Evolutionary conservation across 352 stramenopile species (phyloP).

Genomic region (Phytopythium helicoides): DNA sequence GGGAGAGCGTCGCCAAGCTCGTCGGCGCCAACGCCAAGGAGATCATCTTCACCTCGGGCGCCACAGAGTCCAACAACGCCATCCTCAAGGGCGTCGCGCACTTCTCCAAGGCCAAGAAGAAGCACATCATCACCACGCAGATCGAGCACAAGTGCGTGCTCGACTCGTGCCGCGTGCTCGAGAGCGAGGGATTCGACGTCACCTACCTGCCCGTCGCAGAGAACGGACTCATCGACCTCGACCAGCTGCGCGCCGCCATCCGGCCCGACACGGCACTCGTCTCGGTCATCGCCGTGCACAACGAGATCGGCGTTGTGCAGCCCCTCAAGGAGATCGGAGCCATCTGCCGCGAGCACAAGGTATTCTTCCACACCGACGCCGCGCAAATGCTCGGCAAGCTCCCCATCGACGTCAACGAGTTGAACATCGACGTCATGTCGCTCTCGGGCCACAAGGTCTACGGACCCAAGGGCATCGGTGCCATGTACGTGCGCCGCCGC

Average conservation of each 20-base stretch:
- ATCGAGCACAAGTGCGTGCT: slow-evolving; percentile 98
- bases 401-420: slow-evolving; percentile 97
- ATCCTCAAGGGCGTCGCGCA: slow-evolving; percentile 97
- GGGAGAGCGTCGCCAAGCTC: slow-evolving; percentile 88
- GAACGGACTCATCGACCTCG: slow-evolving; percentile 96
- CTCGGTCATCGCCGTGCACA: slow-evolving; percentile 99
- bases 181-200: slow-evolving; percentile 97
- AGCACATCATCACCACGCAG: slow-evolving; percentile 99
- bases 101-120: slow-evolving; percentile 95
- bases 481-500: slow-evolving; percentile 96
- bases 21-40: slow-evolving; percentile 97
- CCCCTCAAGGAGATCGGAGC: slow-evolving; percentile 96
- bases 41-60: slow-evolving; percentile 99
- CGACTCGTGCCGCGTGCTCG: slow-evolving; percentile 96
- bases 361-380: slow-evolving; percentile 99
- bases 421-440: slow-evolving; percentile 99
- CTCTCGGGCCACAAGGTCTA: slow-evolving; percentile 99
- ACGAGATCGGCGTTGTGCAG: slow-evolving; percentile 99
- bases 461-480: slow-evolving; percentile 98
- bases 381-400: slow-evolving; percentile 98
- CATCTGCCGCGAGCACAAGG: slow-evolving; percentile 90
- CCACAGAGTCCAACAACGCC: slow-evolving; percentile 99
- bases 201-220: slow-evolving; percentile 94
- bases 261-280: slow-evolving; percentile 95
- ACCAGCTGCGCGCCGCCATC: slow-evolving; percentile 93